A percentile compares a stretch with the other conserved stretches of the same genome.
phyloP scores from a whole-genome alignment of 2,329 filamentous ascomycete genomes.

The Fusarium redolens region DNA sequence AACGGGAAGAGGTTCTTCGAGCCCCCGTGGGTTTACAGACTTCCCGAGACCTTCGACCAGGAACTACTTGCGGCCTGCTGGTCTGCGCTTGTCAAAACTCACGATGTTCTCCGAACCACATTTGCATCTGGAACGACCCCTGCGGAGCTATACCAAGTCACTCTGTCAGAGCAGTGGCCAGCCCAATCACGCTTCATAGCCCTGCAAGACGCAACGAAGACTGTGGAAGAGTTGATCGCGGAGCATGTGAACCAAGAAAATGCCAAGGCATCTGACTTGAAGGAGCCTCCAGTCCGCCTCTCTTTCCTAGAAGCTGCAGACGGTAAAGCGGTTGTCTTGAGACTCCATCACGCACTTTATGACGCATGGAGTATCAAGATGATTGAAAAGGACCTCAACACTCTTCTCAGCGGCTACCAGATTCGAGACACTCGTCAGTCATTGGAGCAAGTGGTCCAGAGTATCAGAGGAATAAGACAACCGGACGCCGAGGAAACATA shows the following conservation, averaged over 20 bases:
- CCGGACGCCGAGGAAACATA: background rate
- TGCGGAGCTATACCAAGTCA: background rate
- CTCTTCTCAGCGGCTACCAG: background rate
- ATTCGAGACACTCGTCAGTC: background rate
- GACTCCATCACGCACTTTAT: constrained; percentile 23
- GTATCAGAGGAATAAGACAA: background rate
- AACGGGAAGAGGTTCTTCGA: constrained; percentile 27
- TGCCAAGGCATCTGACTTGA: background rate
- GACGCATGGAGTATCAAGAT: constrained; percentile 30
- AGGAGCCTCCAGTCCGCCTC: background rate
- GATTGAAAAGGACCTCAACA: constrained; percentile 4
- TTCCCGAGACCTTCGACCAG: background rate
- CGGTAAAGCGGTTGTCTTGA: constrained; percentile 13
- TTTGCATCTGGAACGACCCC: background rate
- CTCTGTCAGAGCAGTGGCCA: background rate
- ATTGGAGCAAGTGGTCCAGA: background rate
- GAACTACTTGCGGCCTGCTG: background rate
- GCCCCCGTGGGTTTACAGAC: constrained; percentile 17
- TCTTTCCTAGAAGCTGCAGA: constrained; percentile 10
- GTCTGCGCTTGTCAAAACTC: background rate
- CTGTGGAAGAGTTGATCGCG: background rate
- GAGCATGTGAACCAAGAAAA: background rate
- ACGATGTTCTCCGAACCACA: constrained; percentile 17
- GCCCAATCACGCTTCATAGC: background rate
- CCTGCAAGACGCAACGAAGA: background rate